Conservation (phyloP, 345 rosid species). For the Eucalyptus cladocalyx region DNA sequence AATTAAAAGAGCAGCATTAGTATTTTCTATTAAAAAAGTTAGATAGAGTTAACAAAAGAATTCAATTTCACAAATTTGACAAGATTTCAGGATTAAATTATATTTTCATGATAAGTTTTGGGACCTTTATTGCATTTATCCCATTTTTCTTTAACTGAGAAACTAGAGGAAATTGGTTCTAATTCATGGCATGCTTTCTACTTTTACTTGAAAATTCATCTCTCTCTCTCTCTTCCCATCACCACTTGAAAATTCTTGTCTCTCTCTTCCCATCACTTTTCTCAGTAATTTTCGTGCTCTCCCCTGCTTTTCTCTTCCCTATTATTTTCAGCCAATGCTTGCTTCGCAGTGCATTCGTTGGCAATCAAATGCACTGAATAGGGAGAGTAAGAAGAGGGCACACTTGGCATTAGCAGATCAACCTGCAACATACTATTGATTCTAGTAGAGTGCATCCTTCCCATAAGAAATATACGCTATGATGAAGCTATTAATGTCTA, state of each 20-base stretch:
- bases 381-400: neutral
- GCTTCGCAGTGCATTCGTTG: neutral
- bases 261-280: neutral
- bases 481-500: conserved; percentile 9
- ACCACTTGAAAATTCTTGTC: neutral
- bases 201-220: neutral
- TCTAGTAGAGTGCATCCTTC: neutral
- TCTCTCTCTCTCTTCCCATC: neutral
- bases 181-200: neutral
- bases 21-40: accelerated
- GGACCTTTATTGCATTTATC: accelerated
- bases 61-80: accelerated
- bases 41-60: accelerated
- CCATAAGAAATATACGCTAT: neutral
- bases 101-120: neutral
- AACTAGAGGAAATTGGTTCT: neutral
- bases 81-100: neutral
- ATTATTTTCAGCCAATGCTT: neutral
- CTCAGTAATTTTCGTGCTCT: neutral
- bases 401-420: neutral
- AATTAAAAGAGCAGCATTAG: accelerated
- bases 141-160: neutral
- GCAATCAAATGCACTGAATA: neutral
- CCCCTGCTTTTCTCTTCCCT: neutral
- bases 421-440: neutral